These are phyloP conservation scores for Haplosporangium gracile DNA, from an alignment of 192 early-diverging fungal genomes.

Conservation along the genomic window DNA sequence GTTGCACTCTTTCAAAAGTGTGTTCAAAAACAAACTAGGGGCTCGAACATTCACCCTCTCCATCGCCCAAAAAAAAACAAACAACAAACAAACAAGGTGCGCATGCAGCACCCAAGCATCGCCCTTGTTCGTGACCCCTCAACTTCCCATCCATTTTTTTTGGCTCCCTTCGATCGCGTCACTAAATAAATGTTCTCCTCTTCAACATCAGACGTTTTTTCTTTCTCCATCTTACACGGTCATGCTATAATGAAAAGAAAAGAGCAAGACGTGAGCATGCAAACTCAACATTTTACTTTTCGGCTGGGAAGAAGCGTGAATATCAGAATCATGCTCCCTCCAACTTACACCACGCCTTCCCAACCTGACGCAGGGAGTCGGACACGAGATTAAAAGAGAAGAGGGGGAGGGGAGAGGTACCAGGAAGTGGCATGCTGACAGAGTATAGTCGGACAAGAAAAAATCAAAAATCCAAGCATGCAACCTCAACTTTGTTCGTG, in stretches of 20 bases:
- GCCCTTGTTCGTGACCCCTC: too few relatives aligned
- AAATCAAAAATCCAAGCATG: not conserved
- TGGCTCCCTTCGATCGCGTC: not conserved
- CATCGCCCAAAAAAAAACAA: too few relatives aligned
- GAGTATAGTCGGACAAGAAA: not conserved
- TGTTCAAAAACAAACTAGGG: too few relatives aligned
- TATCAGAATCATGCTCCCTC: too few relatives aligned
- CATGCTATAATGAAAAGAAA: not conserved
- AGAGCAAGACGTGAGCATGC: not conserved
- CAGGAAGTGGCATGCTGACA: not conserved
- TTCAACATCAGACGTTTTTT: not conserved
- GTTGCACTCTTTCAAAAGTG: too few relatives aligned
- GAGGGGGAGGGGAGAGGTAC: not conserved
- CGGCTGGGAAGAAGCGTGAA: not conserved
- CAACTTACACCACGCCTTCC: not conserved
- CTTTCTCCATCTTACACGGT: not conserved
- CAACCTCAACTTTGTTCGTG: conserved; percentile 2
- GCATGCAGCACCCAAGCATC: not conserved
- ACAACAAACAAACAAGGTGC: not conserved
- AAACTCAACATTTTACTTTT: not conserved
- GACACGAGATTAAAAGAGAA: not conserved
- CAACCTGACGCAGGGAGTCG: not conserved
- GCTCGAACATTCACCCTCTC: too few relatives aligned
- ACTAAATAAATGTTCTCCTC: not conserved
- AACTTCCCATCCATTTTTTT: not conserved